These are phyloP conservation scores for Nicotiana obtusifolia DNA, from an alignment of 257 asterid species.

Conservation along the genomic window DNA sequence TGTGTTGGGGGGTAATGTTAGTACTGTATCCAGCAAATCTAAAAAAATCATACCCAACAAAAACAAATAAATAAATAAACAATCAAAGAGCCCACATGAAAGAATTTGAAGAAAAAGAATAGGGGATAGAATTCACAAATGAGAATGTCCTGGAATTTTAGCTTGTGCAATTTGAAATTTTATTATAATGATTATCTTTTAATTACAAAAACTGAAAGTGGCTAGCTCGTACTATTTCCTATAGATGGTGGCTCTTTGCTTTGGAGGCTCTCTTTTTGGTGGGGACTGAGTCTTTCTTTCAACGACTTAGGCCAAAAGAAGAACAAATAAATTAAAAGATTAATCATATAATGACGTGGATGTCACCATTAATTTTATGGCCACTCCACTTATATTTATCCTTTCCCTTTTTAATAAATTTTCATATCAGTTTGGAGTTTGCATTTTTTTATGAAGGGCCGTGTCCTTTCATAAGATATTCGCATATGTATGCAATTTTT, in stretches of 20 bases:
- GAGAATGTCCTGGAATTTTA: no score
- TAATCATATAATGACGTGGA: slow-evolving; percentile 20
- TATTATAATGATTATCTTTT: no score
- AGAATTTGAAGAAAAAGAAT: neutral
- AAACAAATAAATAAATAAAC: no score
- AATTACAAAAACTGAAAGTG: no score
- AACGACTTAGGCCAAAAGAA: neutral
- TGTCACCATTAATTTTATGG: slow-evolving; percentile 15
- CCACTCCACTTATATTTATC: slow-evolving; percentile 9
- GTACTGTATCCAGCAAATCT: neutral
- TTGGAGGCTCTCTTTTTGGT: neutral
- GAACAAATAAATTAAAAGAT: neutral
- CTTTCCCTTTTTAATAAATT: neutral
- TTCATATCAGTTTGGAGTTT: neutral
- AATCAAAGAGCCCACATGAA: neutral
- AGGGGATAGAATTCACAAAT: neutral
- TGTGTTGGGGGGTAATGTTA: neutral
- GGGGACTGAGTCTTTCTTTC: neutral
- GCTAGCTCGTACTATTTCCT: no score
- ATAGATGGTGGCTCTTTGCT: neutral
- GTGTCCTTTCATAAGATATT: neutral
- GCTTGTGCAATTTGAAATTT: no score
- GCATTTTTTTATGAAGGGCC: neutral
- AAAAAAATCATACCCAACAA: no score
- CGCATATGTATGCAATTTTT: no score